Evolutionary conservation across 441 rosid genomes (phyloP).

Genomic region (Eugenia klotzschiana): DNA sequence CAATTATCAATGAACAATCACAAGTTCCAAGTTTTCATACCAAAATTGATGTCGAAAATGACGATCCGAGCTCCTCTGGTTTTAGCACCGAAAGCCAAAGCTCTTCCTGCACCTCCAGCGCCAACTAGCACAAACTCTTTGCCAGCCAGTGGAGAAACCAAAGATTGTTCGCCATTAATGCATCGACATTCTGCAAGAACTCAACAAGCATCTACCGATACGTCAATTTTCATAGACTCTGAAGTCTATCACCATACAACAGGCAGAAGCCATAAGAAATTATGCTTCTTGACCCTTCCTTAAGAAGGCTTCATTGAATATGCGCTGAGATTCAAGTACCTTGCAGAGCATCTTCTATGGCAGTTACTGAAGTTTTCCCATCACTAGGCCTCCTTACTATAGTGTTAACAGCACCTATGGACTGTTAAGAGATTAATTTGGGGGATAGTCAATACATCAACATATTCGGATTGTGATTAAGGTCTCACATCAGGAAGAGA

Average conservation of each 20-base stretch:
- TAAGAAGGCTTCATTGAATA: not conserved
- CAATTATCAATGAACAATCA: not conserved
- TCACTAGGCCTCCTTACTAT: conserved; percentile 32
- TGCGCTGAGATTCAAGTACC: conserved; percentile 6
- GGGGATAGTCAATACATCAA: not conserved
- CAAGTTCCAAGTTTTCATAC: conserved; percentile 1
- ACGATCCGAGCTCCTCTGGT: conserved; percentile 31
- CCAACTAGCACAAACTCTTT: conserved; percentile 38
- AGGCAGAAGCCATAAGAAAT: not conserved
- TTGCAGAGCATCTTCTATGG: conserved; percentile 42
- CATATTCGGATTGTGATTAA: not conserved
- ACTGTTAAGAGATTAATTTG: conserved; percentile 13
- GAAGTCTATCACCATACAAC: not conserved
- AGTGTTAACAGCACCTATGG: conserved; percentile 47
- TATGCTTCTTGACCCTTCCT: not conserved
- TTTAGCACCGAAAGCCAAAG: conserved; percentile 44
- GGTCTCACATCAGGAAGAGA: not conserved
- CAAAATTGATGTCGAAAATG: conserved; percentile 35
- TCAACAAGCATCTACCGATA: not conserved
- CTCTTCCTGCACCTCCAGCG: conserved; percentile 56
- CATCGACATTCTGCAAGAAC: not conserved
- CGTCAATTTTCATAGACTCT: not conserved
- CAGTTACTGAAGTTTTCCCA: conserved; percentile 38
- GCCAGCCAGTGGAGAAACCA: conserved; percentile 16
- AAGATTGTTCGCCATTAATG: not conserved